Base-by-base conservation (phyloP, 78 protist species). In the Tieghemostelium lacteum region DNA sequence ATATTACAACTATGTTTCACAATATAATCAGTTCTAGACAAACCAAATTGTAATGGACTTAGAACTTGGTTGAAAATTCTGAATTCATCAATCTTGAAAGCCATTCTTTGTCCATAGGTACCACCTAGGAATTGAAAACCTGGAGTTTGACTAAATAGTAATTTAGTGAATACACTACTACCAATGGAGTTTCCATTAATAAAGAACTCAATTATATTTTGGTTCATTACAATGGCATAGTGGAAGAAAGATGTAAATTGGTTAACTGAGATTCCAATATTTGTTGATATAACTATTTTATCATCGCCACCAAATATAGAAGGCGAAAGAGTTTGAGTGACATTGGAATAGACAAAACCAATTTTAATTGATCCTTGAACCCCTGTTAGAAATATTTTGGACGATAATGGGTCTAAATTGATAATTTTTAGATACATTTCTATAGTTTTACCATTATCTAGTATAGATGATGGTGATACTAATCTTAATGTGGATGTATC, bases 361-460 rank as follows among this genome's bases (percentile, higher is more conserved):
- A 71, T 1, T 52, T 71, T 45, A 24, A 24, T 50, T 29, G 77
- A 71, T 14, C 31, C 16, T 17, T 52, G 31, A 50, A 71, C 33
- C 28, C 77, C 77, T 20, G 77, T 71, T 5, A 71, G 26, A 33
- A 37, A 29, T 6, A 45, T 45, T 0, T 36, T 22, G 31, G 60
- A 14, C 2, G 29, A 17, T 2, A 4, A 10, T 10, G 31, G 14
- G 36, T 54, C 37, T 52, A 71, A 52, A 71, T 28, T 50, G 24
- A 34, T 1, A 8, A 71, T 71, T 29, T 19, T 24, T 22, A 71
- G 19, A 60, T 63, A 71, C 77, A 71, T 71, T 71, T 71, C 77
- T 31, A 71, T 71, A 3, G 77, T 71, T 20, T 33, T 50, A 33
- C 3, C 77, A 28, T 28, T 26, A 8, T 33, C 55, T 31, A 71